A percentile compares a stretch with the other conserved stretches of the same genome.
Conservation (phyloP, 768 basidiomycete species). For the Tephrocybe sp. region DNA sequence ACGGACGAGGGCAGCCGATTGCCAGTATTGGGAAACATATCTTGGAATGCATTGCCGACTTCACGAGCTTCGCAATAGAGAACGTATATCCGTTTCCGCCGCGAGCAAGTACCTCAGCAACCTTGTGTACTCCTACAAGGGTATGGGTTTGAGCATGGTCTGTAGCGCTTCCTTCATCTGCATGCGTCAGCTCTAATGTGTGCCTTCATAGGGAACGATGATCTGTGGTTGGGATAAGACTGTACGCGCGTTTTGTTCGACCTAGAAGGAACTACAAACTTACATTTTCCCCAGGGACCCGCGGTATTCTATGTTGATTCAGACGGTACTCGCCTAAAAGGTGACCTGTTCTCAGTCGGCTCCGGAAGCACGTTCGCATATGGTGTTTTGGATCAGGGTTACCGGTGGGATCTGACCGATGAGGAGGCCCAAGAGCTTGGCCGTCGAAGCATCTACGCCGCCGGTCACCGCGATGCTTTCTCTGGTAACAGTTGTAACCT, state of each 20-base stretch:
- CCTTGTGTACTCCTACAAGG: constrained; percentile 97
- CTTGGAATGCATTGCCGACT: constrained; percentile 97
- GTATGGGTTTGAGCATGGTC: constrained; percentile 99
- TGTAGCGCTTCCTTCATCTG: constrained; percentile 22
- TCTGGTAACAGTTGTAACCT: constrained; percentile 96
- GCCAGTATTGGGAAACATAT: constrained; percentile 99
- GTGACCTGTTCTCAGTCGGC: constrained; percentile 97
- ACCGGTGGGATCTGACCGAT: constrained; percentile 88
- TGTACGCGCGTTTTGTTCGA: constrained; percentile 44
- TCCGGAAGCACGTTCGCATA: constrained; percentile 99
- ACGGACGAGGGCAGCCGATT: constrained; percentile 62
- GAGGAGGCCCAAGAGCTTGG: constrained; percentile 95
- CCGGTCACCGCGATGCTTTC: constrained; percentile 94
- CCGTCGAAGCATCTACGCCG: constrained; percentile 91
- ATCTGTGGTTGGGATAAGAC: constrained; percentile 99
- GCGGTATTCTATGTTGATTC: constrained; percentile 97
- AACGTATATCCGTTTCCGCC: constrained; percentile 98
- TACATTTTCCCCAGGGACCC: constrained; percentile 61
- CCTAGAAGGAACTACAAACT: background rate
- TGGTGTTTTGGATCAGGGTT: constrained; percentile 95
- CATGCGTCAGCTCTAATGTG: background rate
- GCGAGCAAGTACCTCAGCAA: constrained; percentile 98
- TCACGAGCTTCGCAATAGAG: constrained; percentile 93
- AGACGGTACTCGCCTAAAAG: constrained; percentile 93
- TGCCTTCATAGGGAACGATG: constrained; percentile 83